phyloP scores from a whole-genome alignment of 2,329 filamentous ascomycete species.

The Capronia americana region DNA sequence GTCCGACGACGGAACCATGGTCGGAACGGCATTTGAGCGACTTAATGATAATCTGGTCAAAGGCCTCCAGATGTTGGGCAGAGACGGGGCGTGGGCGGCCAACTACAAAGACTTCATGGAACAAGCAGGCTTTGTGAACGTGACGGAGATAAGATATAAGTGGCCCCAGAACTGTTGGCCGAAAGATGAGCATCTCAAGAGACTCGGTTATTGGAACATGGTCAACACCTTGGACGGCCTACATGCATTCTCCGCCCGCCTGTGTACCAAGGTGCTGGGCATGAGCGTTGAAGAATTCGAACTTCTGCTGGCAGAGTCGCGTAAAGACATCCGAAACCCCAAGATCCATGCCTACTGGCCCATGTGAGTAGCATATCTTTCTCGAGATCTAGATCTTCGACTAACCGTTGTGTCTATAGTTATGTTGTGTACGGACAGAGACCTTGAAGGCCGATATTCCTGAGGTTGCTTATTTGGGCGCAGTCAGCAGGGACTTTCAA shows the following conservation, averaged over 20 bases:
- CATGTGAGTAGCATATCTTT: conserved; percentile 23
- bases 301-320: conserved; percentile 47
- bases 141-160: conserved; percentile 42
- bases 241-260: neutral
- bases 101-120: conserved; percentile 42
- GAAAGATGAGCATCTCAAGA: conserved; percentile 40
- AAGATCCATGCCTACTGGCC: conserved; percentile 61
- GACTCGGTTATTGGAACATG: conserved; percentile 40
- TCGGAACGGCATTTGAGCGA: conserved; percentile 41
- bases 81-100: conserved; percentile 42
- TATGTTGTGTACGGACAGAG: neutral
- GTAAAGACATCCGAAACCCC: conserved; percentile 50
- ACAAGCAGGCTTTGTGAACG: conserved; percentile 43
- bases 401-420: neutral
- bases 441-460: neutral
- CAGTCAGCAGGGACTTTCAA: too few species aligned
- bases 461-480: too few species aligned
- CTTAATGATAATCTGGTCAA: neutral
- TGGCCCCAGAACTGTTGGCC: conserved; percentile 44
- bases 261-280: conserved; percentile 11
- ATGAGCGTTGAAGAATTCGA: conserved; percentile 43
- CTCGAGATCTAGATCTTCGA: neutral
- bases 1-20: conserved; percentile 44
- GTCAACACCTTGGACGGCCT: conserved; percentile 8
- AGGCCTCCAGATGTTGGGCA: conserved; percentile 31